Base-by-base conservation (phyloP, 176 grass and related monocot genomes). In the Ampelocalamus luodianensis region DNA sequence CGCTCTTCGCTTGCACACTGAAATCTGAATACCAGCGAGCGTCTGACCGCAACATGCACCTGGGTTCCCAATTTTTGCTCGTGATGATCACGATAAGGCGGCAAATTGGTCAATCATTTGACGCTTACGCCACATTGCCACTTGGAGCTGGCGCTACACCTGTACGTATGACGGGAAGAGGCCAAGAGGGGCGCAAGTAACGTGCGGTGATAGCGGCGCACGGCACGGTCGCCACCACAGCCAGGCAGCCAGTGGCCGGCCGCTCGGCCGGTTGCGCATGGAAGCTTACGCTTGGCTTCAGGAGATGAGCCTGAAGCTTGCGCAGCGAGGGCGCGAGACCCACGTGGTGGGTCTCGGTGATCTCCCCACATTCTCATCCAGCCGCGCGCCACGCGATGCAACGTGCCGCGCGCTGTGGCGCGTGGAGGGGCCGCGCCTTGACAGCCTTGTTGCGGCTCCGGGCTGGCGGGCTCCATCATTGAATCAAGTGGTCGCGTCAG, bases 321-420 rank as follows among this genome's bases (percentile, higher is more conserved):
- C 3, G 10, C 29, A 36, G 18, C 56, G 32, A 49, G 40, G 50
- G 81, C 69, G 66, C 55, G 11, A 73, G 40, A 24, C 68, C 51
- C 77, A 78, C 82, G 88, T 85, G 88, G 82, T 89, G 82, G 88
- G 77, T 53, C 76, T 79, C 77, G 75, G 60, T 29, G 27, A 77
- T 83, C 42, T 3, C 10, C 56, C 6, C 13, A 5, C 7, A 32
- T 4, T 6, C 55, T 40, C 37, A 43, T 20, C 80, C 54, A 0
- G 10, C 14, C 3, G 39, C 24, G 24, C 50, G 23, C 73, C 45
- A 10, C 13, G 22, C 5, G 2, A 42, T 4, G 27, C 37, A 60
- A 70, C 50, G 37, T 68, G 82, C 79, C 22, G 50, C 24, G 20
- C 10, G 14, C 40, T 37, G 49, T 22, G 26, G 26, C 24, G 56